Conservation (phyloP, 2,329 filamentous ascomycete species). For the Pezicula neosporulosa region DNA sequence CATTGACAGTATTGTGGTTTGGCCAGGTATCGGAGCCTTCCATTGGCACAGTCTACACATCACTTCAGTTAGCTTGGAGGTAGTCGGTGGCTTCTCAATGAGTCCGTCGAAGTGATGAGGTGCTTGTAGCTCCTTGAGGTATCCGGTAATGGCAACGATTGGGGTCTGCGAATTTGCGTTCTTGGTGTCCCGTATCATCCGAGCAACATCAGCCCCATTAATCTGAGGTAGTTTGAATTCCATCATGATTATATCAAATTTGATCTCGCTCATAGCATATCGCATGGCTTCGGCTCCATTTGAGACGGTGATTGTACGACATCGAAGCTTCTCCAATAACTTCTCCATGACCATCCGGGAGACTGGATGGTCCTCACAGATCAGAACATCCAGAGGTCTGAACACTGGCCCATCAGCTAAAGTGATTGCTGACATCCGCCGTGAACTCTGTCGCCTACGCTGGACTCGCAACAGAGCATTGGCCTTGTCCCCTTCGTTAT, state of each 20-base stretch:
- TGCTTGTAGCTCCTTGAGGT: constrained; percentile 93
- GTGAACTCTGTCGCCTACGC: constrained; percentile 89
- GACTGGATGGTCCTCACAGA: constrained; percentile 97
- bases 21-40: constrained; percentile 67
- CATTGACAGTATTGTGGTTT: constrained; percentile 40
- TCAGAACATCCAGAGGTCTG: constrained; percentile 86
- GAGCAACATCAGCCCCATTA: constrained; percentile 90
- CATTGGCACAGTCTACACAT: constrained; percentile 87
- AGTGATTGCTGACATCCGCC: constrained; percentile 87
- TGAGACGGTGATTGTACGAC: constrained; percentile 85
- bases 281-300: constrained; percentile 90
- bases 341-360: constrained; percentile 99
- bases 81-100: constrained; percentile 94
- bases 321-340: constrained; percentile 88
- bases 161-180: constrained; percentile 93
- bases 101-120: constrained; percentile 94
- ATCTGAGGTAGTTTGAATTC: constrained; percentile 95
- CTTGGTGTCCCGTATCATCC: constrained; percentile 96
- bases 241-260: constrained; percentile 98
- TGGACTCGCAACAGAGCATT: constrained; percentile 91
- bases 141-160: constrained; percentile 94
- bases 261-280: constrained; percentile 94
- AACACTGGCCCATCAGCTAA: constrained; percentile 82
- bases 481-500: constrained; percentile 91
- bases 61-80: constrained; percentile 85